phyloP scores from a whole-genome alignment of 2,329 filamentous ascomycete species.

The Fusarium ramigenum region DNA sequence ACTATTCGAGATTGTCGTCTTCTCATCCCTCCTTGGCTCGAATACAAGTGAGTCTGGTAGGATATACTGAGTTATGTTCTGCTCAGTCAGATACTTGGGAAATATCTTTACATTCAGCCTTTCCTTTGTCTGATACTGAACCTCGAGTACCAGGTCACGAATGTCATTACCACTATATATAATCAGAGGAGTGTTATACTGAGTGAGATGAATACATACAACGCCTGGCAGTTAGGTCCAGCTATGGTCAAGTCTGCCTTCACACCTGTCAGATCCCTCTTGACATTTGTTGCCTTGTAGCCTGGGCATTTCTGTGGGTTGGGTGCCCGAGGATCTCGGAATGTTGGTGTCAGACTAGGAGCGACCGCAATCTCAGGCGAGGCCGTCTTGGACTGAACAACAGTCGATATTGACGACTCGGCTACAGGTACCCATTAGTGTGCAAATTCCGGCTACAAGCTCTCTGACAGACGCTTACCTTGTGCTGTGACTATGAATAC shows the following conservation, averaged over 20 bases:
- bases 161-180: background rate
- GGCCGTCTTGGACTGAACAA: background rate
- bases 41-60: background rate
- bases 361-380: background rate
- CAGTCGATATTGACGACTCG: background rate
- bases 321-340: background rate
- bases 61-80: background rate
- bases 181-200: background rate
- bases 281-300: background rate
- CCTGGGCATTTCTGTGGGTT: background rate
- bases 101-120: background rate
- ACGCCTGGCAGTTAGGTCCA: background rate
- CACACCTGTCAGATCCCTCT: background rate
- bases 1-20: background rate
- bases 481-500: background rate
- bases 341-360: background rate
- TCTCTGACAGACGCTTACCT: fast-evolving
- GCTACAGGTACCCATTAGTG: background rate
- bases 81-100: background rate
- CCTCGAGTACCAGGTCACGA: background rate
- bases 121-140: background rate
- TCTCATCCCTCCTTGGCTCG: background rate
- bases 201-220: background rate
- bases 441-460: too few species aligned
- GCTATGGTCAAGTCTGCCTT: background rate